Percentiles rank a stretch among this genome's conserved stretches.
Conservation (phyloP, 352 stramenopile genomes). For the Phytophthora ohioensis region DNA sequence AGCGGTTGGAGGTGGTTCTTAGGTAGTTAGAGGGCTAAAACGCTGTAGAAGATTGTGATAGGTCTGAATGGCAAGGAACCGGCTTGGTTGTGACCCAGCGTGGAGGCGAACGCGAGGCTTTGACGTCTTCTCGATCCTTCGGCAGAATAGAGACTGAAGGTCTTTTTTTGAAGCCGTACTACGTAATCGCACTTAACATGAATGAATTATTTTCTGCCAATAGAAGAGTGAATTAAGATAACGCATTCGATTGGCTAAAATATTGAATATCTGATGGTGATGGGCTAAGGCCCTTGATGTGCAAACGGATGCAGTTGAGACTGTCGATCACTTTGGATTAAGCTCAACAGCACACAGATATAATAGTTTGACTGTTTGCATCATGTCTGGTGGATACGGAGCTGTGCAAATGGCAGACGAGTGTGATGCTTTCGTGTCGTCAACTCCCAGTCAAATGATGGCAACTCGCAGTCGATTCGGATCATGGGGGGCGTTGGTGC, state of each 20-base stretch:
- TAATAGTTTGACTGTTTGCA: not conserved
- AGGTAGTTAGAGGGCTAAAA: conserved; percentile 8
- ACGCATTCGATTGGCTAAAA: conserved; percentile 4
- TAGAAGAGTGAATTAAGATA: not conserved
- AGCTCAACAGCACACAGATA: not conserved
- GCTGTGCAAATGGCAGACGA: conserved; percentile 22
- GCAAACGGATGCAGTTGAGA: conserved; percentile 11
- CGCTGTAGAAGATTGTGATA: not conserved
- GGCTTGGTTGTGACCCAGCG: too few relatives aligned
- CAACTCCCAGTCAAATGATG: not conserved
- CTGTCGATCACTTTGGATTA: conserved; percentile 15
- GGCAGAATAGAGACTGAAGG: conserved; percentile 11
- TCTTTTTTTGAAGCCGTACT: conserved; percentile 8
- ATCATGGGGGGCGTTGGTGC: conserved; percentile 3
- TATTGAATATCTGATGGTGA: not conserved
- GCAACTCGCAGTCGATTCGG: conserved; percentile 2
- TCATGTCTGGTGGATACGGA: conserved; percentile 17
- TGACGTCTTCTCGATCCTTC: conserved; percentile 30
- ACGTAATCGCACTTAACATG: conserved; percentile 16
- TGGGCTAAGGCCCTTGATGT: conserved; percentile 23
- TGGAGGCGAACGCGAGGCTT: too few relatives aligned
- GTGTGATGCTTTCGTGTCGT: conserved; percentile 12
- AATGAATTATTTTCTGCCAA: not conserved
- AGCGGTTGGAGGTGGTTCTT: not conserved
- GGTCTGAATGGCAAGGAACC: not conserved